Percentiles rank a stretch among this genome's conserved stretches.
Evolutionary conservation across 257 asterid species (phyloP).

Genomic region (Anisodus tanguticus): DNA sequence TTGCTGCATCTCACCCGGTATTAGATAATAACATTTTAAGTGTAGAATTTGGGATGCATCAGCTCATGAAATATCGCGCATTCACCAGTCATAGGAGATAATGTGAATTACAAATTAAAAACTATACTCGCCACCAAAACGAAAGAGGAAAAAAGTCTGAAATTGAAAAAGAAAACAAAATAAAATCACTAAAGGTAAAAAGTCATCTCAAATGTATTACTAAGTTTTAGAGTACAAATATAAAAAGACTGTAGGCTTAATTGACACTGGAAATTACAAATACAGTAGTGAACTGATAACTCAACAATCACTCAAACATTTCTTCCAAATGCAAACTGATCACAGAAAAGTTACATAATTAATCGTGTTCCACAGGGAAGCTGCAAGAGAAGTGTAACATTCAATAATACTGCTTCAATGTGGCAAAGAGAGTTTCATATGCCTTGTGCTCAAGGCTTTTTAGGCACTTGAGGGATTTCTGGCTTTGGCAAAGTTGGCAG

Average conservation of each 20-base stretch:
- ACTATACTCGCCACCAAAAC: no score
- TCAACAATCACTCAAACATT: not conserved
- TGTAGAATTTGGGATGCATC: not conserved
- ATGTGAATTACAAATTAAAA: no score
- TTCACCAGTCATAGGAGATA: not conserved
- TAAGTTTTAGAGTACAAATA: no score
- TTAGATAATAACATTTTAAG: no score
- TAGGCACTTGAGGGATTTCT: not conserved
- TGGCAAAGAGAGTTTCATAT: constrained; percentile 31
- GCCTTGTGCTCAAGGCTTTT: constrained; percentile 30
- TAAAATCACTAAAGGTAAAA: no score
- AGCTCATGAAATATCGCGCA: not conserved
- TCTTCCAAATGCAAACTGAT: not conserved
- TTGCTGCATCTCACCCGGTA: no score
- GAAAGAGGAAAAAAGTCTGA: no score
- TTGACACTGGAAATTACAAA: not conserved
- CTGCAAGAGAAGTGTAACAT: constrained; percentile 1
- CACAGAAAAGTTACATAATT: not conserved
- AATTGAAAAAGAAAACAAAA: no score
- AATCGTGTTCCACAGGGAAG: not conserved
- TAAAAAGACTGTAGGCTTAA: not conserved
- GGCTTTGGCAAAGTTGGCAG: constrained; percentile 34
- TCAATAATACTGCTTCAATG: not conserved
- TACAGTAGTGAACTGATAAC: not conserved
- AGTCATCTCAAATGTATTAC: no score